A percentile compares a stretch with the other conserved stretches of the same genome.
Evolutionary conservation across 331 rosid genomes (phyloP).

Genomic region (Phaseolus coccineus): DNA sequence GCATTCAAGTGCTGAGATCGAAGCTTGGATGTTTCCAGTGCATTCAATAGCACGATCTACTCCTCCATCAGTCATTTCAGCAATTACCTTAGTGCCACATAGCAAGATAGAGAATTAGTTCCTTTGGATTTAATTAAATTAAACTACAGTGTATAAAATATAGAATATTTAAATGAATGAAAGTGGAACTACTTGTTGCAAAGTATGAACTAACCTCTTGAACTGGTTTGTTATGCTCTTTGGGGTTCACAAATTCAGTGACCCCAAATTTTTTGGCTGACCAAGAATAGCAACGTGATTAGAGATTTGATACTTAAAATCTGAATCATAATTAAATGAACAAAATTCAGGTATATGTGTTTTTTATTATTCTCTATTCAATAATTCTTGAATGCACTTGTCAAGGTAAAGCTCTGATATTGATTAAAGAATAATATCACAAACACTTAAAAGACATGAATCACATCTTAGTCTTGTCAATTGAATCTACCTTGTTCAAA

Average conservation of each 20-base stretch:
- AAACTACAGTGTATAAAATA: not conserved
- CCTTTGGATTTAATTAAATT: not conserved
- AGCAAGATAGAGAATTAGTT: not conserved
- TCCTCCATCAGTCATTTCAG: slow-evolving; percentile 76
- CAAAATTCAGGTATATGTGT: not conserved
- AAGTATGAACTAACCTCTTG: slow-evolving; percentile 58
- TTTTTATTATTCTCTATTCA: not conserved
- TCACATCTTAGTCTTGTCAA: not conserved
- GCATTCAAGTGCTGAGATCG: slow-evolving; percentile 80
- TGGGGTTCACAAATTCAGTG: slow-evolving; percentile 79
- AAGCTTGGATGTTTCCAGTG: slow-evolving; percentile 76
- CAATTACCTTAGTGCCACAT: slow-evolving; percentile 53
- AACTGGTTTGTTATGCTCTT: slow-evolving; percentile 69
- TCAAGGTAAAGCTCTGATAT: not conserved
- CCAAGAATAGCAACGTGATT: slow-evolving; percentile 3
- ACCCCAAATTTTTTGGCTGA: slow-evolving; percentile 78
- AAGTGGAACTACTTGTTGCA: not conserved
- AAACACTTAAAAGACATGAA: not conserved
- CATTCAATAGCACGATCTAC: slow-evolving; percentile 84
- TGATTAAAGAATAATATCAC: not conserved
- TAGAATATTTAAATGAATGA: not conserved
- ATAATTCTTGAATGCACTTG: not conserved
- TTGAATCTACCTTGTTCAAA: slow-evolving; percentile 51
- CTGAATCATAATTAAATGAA: not conserved
- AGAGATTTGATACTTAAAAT: not conserved